Evolutionary conservation across 805 yeast species (phyloP), one percentile per base, ranked within the genome.

Genomic region (Ogataea polymorpha): DNA sequence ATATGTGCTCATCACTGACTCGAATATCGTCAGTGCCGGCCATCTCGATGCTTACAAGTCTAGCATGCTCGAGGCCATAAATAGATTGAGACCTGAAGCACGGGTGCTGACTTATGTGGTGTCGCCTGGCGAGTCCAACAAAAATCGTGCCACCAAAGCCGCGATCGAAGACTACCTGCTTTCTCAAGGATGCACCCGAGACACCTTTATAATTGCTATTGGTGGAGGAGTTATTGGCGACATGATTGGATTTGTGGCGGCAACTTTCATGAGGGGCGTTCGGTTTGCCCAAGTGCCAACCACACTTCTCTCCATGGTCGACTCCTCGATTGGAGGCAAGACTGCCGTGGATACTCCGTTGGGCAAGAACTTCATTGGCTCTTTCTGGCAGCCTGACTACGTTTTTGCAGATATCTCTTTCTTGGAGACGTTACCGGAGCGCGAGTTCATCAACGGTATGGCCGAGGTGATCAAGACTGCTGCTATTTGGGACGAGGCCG

Each of bases 211-310:
- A 42, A 67, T 93, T 35, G 99, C 99, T 7, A 79, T 93, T 45
- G 99, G 99, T 47, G 99, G 99, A 51, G 99, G 99, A 54, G 95
- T 93, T 38, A 91, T 93, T 63, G 99, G 99, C 45, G 99, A 93
- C 61, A 91, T 93, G 99, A 86, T 91, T 51, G 99, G 99, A 4
- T 93, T 80, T 61, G 98, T 93, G 30, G 99, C 99, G n/a, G 91
- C 99, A 23, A 93, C 99, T 2, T 93, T 93, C 63, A 93, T 93
- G 99, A 78, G 99, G 61, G 99, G 99, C 42, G 95, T 93, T 7
- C 75, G 96, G 48, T 88, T 89, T 42, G 82, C 89, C 32, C 99
- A 93, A 64, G 74, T 93, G 21, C 99, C 99, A 41, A 93, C 99
- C 6, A 86, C 96, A 24, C 67, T 93, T 49, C 73, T 93, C 48